Evolutionary conservation across 2,329 filamentous ascomycete genomes (phyloP), one percentile per base, ranked within the genome.

Genomic region (Emydomyces testavorans): DNA sequence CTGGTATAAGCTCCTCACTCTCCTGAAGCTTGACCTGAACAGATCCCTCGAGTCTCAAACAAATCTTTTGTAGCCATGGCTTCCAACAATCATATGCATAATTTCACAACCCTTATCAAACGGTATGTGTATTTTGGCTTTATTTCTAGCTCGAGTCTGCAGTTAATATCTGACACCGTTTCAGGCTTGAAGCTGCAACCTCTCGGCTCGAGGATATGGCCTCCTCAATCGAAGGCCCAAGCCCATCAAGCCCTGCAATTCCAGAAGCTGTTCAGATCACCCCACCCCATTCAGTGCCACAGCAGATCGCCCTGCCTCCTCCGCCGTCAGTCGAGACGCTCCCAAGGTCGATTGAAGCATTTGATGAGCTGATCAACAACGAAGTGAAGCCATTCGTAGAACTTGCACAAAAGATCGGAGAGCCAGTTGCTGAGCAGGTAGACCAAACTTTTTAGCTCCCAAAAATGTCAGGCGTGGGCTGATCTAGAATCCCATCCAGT

Each of bases 201-300:
- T 92, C 88, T 54, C 82, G 92, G 50, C 79, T 98, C 49, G 92
- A 98, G 72, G 92, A 98, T 66, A 94, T 98, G 61, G 90, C 92
- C 38, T 80, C 85, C 56, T 83, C 86, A 13, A 79, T 71, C 38
- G 67, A 70, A 52, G 65, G 64, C 76, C 48, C 75, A 70, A 60
- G 59, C 43, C 53, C 59, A 49, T 51, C 58, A 44, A 65, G 72
- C 48, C 60, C 65, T 37, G 60, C 53, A 6, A 23, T 58, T 38
- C 53, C 60, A 52, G 51, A 58, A 44, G 51, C 58, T 29, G 45
- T 40, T 7, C 31, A 39, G 7, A 58, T 36, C 50, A 57, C 29
- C 49, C 57, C 16, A 47, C 49, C 18, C 58, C 57, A 46, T 56
- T 56, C 26, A 57, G 59, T 26, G 56, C 60, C 50, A 52, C 59